Percentiles rank a stretch among this genome's conserved stretches.
Evolutionary conservation across 2,329 filamentous ascomycete species (phyloP).

Genomic region (Thermothelomyces thermophilus): DNA sequence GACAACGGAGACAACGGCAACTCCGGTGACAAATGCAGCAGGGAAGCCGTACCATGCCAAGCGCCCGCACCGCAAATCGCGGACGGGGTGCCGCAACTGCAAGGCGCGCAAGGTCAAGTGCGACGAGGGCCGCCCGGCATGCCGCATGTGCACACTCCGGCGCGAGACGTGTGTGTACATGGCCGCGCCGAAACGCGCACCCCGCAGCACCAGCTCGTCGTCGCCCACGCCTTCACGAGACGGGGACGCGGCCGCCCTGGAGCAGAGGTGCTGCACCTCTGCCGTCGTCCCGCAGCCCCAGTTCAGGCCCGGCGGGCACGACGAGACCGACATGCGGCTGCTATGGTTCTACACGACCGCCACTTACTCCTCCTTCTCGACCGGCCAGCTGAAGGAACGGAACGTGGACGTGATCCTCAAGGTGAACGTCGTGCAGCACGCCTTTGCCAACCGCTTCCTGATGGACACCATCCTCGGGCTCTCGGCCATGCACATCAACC

Average conservation of each 20-base stretch:
- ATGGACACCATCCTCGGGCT: constrained; percentile 50
- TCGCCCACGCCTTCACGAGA: constrained; percentile 18
- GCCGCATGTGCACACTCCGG: constrained; percentile 43
- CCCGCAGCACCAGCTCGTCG: background rate
- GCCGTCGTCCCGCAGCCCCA: constrained; percentile 30
- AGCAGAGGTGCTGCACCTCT: background rate
- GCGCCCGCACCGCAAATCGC: constrained; percentile 49
- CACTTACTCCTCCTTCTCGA: constrained; percentile 41
- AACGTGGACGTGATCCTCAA: constrained; percentile 39
- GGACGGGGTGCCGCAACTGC: constrained; percentile 48
- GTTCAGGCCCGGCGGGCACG: constrained; percentile 30
- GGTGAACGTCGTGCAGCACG: constrained; percentile 42
- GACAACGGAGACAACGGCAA: background rate
- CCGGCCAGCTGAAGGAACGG: constrained; percentile 31
- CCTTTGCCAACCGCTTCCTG: constrained; percentile 47
- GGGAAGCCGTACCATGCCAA: constrained; percentile 38
- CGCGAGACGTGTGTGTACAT: constrained; percentile 42
- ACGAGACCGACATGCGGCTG: constrained; percentile 45
- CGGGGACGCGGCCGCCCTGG: constrained; percentile 6
- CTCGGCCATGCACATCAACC: constrained; percentile 43
- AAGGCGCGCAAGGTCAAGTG: constrained; percentile 49
- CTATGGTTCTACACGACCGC: constrained; percentile 49
- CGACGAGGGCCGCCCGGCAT: constrained; percentile 44
- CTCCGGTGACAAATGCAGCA: background rate
- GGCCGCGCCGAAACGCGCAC: background rate